Percentiles rank a stretch among this genome's conserved stretches.
Evolutionary conservation across 2,329 filamentous ascomycete species (phyloP).

Genomic region (Lecanicillium sp.): DNA sequence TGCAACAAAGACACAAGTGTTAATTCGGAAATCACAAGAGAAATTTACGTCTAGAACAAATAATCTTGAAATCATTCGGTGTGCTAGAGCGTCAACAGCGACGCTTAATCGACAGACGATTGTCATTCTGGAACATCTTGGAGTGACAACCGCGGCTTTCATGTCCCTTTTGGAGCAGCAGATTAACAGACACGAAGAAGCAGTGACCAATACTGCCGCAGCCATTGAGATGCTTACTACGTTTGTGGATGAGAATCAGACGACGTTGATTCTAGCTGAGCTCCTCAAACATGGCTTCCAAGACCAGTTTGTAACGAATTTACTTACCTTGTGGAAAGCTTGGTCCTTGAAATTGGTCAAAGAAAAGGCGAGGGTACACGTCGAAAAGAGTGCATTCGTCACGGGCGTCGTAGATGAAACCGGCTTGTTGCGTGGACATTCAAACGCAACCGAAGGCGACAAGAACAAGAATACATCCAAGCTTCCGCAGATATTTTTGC

Average conservation of each 20-base stretch:
- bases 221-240: constrained; percentile 63
- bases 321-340: constrained; percentile 76
- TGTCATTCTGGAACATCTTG: constrained; percentile 69
- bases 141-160: constrained; percentile 62
- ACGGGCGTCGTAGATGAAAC: constrained; percentile 88
- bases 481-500: constrained; percentile 83
- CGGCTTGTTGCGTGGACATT: constrained; percentile 63
- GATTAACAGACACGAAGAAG: constrained; percentile 57
- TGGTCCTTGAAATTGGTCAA: constrained; percentile 88
- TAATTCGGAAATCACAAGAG: constrained; percentile 74
- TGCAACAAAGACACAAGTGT: constrained; percentile 58
- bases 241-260: constrained; percentile 79
- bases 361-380: constrained; percentile 78
- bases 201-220: constrained; percentile 55
- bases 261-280: constrained; percentile 62
- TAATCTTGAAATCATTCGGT: constrained; percentile 76
- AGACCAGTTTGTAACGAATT: constrained; percentile 76
- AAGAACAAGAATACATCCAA: constrained; percentile 35
- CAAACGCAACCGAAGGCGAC: constrained; percentile 32
- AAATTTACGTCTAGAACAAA: constrained; percentile 72
- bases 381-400: constrained; percentile 78
- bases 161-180: constrained; percentile 57
- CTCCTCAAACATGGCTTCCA: constrained; percentile 76
- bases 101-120: constrained; percentile 89
- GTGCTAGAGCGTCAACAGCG: constrained; percentile 66